A percentile compares a stretch with the other conserved stretches of the same genome.
phyloP scores from a whole-genome alignment of 176 grass and related monocot genomes.

The Musa acuminata region DNA sequence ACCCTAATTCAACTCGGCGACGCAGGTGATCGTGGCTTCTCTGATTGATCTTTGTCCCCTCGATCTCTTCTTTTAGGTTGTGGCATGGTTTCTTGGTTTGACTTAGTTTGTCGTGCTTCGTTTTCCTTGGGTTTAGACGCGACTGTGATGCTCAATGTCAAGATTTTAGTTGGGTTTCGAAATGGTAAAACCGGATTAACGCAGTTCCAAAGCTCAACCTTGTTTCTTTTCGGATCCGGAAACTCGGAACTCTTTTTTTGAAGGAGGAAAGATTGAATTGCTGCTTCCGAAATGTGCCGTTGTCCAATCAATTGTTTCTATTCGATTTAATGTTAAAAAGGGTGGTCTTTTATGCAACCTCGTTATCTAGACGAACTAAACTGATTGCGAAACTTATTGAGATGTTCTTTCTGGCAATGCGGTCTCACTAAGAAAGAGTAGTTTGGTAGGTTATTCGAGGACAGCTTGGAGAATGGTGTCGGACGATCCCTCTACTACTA shows the following conservation, averaged over 20 bases:
- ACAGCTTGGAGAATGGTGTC: slow-evolving; percentile 31
- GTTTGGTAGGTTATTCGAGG: slow-evolving; percentile 17
- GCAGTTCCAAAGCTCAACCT: not conserved
- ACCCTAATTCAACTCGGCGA: no score
- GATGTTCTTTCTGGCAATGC: not conserved
- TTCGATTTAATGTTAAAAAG: not conserved
- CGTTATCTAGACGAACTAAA: no score
- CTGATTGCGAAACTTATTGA: not conserved
- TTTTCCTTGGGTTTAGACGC: not conserved
- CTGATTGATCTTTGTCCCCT: no score
- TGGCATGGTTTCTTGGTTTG: no score
- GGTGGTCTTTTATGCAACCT: not conserved
- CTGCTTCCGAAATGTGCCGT: not conserved
- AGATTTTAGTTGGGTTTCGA: not conserved
- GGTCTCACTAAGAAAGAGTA: not conserved
- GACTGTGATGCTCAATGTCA: not conserved
- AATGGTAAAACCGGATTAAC: not conserved
- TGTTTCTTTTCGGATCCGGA: not conserved
- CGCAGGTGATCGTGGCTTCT: no score
- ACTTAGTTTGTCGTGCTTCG: not conserved
- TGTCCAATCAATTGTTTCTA: not conserved
- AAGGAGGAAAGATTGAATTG: not conserved
- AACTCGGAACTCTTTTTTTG: not conserved
- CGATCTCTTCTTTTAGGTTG: no score
- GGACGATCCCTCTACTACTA: slow-evolving; percentile 30